Evolutionary conservation across 2,329 filamentous ascomycete genomes (phyloP).

Genomic region (Chaetomium globosum): DNA sequence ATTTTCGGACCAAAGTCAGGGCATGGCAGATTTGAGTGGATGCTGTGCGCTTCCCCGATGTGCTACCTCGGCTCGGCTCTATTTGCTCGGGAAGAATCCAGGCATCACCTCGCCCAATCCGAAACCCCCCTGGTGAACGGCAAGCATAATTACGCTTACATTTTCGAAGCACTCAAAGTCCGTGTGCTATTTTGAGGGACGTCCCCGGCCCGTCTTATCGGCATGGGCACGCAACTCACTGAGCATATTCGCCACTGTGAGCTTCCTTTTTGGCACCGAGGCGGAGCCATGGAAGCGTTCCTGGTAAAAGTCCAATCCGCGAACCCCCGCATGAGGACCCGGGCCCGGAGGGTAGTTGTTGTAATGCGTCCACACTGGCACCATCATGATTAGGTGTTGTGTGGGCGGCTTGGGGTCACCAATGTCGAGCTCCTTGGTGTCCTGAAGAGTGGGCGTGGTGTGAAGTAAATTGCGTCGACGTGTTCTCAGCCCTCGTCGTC

Average conservation of each 20-base stretch:
- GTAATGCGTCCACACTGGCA: no score
- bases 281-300: no score
- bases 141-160: neutral
- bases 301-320: no score
- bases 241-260: no score
- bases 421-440: neutral
- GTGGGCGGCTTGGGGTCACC: neutral
- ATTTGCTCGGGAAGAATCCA: neutral
- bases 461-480: neutral
- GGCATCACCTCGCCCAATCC: neutral
- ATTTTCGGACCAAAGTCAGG: neutral
- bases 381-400: neutral
- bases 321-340: no score
- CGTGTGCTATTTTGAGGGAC: no score
- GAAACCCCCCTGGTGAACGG: neutral
- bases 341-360: no score
- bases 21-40: neutral
- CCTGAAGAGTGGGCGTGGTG: neutral
- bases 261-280: no score
- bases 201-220: neutral
- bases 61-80: neutral
- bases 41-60: neutral
- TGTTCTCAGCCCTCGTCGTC: slow-evolving; percentile 56
- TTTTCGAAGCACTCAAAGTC: neutral
- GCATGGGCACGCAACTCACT: no score